Evolutionary conservation across 139 green algal genomes (phyloP).

Genomic region (Closterium sp.): DNA sequence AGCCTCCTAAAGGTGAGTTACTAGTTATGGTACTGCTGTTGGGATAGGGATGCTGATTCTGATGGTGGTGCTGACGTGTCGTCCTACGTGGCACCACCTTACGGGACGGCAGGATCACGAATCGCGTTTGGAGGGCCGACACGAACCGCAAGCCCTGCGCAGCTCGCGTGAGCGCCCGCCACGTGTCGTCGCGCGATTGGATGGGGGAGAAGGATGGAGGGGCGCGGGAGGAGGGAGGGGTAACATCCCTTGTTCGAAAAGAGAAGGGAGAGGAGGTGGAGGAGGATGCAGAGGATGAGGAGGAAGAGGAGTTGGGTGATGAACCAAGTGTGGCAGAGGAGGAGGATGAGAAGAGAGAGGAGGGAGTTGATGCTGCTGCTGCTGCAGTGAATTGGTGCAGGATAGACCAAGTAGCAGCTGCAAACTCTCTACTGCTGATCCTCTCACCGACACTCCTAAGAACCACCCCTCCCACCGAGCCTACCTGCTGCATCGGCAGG

Average conservation of each 20-base stretch:
- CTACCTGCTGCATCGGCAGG: background rate
- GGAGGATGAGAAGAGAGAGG: background rate
- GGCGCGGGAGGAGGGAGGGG: background rate
- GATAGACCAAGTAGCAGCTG: background rate
- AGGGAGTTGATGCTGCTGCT: background rate
- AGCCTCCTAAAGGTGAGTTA: background rate
- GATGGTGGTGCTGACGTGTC: background rate
- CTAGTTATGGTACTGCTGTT: background rate
- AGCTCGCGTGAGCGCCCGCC: background rate
- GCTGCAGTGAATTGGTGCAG: background rate
- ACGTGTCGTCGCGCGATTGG: background rate
- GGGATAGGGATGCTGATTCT: background rate
- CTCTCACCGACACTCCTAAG: background rate
- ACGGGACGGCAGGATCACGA: slow-evolving; percentile 29
- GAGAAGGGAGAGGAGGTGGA: background rate
- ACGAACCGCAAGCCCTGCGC: slow-evolving; percentile 27
- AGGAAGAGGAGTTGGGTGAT: background rate
- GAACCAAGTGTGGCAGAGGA: background rate
- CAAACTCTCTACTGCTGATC: background rate
- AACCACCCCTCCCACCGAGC: background rate
- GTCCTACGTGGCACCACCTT: background rate
- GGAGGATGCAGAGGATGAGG: background rate
- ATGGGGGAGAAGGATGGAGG: background rate
- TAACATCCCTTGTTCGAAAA: background rate
- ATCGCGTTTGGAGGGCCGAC: slow-evolving; percentile 16